Evolutionary conservation across 495 filamentous ascomycete genomes (phyloP), one percentile per base, ranked within the genome.

Genomic region (Penicillium silybi): DNA sequence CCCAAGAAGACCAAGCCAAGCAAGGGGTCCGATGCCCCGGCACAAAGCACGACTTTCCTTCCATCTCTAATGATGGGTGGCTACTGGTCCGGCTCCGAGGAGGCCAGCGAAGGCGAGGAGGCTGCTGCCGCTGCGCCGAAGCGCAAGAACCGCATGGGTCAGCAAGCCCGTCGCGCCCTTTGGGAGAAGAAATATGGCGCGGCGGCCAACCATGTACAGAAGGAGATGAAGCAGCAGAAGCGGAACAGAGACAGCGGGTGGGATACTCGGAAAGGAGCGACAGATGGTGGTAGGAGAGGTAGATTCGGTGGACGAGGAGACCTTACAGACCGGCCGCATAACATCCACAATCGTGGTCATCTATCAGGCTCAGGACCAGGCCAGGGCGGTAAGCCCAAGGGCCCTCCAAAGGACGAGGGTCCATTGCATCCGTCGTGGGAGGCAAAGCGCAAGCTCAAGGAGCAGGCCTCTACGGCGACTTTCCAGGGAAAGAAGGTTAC

Each of bases 391-490:
- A 76, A 73, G 54, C 59, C 69, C 0, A 71, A 69, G 16, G 61
- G 39, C 37, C 72, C 72, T 42, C 61, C 71, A 0, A 73, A 72
- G 59, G 81, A 78, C 58, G 72, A 80, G 57, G 88, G 86, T 64
- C 75, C 85, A 6, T 65, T 97, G 59, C 93, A 98, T 81, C 93
- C 93, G 9, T 92, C 86, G 46, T 98, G 93, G 93, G 86, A 89
- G 69, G 93, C 93, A 6, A 88, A 85, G 39, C 87, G 84, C 75
- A 85, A 85, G 71, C 86, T 84, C 15, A 97, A 97, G 70, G 89
- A 91, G 70, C 64, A 76, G 63, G 63, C 76, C 58, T 22, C 62
- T 39, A 63, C 80, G 19, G 81, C 82, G 34, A 73, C 79, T 8
- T 96, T 93, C 57, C 68, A 86, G 64, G 95, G 93, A 39, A 93